Evolutionary conservation across 352 stramenopile genomes (phyloP).

Genomic region (Phytophthora hybrid): DNA sequence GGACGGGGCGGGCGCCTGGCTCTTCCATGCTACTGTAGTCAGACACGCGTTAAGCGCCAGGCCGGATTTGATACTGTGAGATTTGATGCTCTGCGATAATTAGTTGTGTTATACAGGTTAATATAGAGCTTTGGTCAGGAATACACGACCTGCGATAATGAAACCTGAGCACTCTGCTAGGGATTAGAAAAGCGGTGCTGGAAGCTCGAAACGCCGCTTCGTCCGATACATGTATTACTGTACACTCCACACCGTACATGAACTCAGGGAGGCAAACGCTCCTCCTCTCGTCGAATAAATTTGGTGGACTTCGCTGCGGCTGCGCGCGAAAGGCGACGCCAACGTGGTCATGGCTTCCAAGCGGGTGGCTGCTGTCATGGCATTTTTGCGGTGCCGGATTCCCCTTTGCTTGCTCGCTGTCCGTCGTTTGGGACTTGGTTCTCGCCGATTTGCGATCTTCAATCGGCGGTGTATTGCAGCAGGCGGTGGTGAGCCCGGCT

Average conservation of each 20-base stretch:
- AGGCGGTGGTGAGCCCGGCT: constrained; percentile 13
- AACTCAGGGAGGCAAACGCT: not conserved
- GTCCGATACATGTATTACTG: too few species aligned
- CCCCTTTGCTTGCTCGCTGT: not conserved
- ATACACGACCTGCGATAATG: constrained; percentile 5
- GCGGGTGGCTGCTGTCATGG: not conserved
- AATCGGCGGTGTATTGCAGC: constrained; percentile 30
- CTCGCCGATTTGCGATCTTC: constrained; percentile 27
- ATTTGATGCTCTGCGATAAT: not conserved
- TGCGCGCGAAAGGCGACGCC: not conserved
- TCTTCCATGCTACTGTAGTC: constrained; percentile 29
- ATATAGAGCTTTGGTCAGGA: not conserved
- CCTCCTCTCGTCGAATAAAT: not conserved
- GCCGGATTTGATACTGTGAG: constrained; percentile 7
- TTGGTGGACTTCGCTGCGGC: not conserved
- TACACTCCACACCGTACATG: too few species aligned
- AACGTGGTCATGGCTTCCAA: not conserved
- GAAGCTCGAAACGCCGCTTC: not conserved
- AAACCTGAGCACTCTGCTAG: not conserved
- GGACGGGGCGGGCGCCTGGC: constrained; percentile 5
- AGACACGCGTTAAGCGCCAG: not conserved
- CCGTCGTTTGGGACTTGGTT: constrained; percentile 13
- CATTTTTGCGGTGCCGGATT: not conserved
- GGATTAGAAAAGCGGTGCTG: not conserved
- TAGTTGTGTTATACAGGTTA: not conserved